A percentile compares a stretch with the other conserved stretches of the same genome.
Conservation (phyloP, 441 rosid species). For the Lepidium campestre region DNA sequence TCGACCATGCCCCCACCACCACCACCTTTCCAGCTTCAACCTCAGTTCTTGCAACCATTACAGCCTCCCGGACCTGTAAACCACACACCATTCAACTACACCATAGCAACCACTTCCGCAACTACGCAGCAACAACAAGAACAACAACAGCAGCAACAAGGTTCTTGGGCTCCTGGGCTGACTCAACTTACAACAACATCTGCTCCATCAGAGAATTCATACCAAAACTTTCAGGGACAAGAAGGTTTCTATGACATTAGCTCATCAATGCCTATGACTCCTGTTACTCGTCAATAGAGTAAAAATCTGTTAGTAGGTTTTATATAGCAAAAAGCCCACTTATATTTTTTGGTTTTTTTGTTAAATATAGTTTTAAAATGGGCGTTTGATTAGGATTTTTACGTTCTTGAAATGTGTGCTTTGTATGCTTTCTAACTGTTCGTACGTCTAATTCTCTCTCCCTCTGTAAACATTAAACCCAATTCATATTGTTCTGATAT, state of each 20-base stretch:
- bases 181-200: conserved; percentile 39
- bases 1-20: conserved; percentile 30
- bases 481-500: neutral
- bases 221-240: conserved; percentile 49
- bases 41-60: conserved; percentile 35
- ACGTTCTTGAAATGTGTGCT: neutral
- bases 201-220: conserved; percentile 33
- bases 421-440: conserved; percentile 11
- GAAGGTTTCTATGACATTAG: conserved; percentile 61
- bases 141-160: conserved; percentile 40
- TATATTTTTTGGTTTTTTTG: neutral
- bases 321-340: conserved; percentile 12
- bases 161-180: conserved; percentile 35
- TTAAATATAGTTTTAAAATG: conserved; percentile 11
- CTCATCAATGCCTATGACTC: conserved; percentile 50
- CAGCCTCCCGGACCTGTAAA: conserved; percentile 35
- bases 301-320: conserved; percentile 6
- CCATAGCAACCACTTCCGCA: conserved; percentile 28
- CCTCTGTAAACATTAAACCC: conserved; percentile 5
- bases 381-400: conserved; percentile 15
- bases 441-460: neutral
- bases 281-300: conserved; percentile 58
- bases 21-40: conserved; percentile 43
- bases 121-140: conserved; percentile 11
- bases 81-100: conserved; percentile 45